Evolutionary conservation across 352 stramenopile genomes (phyloP), one percentile per base, ranked within the genome.

Genomic region (Thraustochytrium striatum): DNA sequence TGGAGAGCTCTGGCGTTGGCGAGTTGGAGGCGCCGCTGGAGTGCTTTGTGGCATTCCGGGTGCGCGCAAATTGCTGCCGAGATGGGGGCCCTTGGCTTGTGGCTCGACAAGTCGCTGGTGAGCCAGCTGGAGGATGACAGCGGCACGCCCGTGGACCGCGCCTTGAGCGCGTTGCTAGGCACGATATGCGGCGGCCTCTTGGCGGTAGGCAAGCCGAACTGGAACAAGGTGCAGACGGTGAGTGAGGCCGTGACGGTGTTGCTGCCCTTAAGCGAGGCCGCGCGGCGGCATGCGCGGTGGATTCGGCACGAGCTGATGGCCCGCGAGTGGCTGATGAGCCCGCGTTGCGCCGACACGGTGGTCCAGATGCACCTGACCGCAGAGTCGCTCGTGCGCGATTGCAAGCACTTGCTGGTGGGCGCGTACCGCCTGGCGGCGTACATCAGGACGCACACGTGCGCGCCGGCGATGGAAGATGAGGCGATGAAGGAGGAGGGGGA

Each of bases 31-130:
- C n/a, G 50, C 39, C 16, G 16, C 41, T 38, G 7, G 33, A 32
- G n/a, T 30, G 38, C 16, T 75, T 61, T 38, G 25, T 43, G 21
- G 65, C 41, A 3, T 72, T 75, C 0, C 52, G 44, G 47, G 5
- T 68, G 65, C 35, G 13, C 68, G 19, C 30, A 75, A 28, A 75
- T 75, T 5, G 65, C 65, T 3, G n/a, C 44, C 8, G 65, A 75
- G 43, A 1, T 62, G 21, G 65, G 25, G n/a, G 52, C 16, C 19
- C 11, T 35, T 11, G 65, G 9, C 5, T 9, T 5, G 8, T 70
- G 50, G 33, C 35, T 70, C 25, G 35, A 38, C 41, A 38, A 52
- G 0, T 28, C 21, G 21, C 21, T 50, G 0, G n/a, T 70, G 59
- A 13, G 38, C 58, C 28, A 19, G 25, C 33, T 7, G 28, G 33